These are phyloP conservation scores for Pythium monospermum DNA, from an alignment of 352 stramenopile genomes.

Conservation along the genomic window DNA sequence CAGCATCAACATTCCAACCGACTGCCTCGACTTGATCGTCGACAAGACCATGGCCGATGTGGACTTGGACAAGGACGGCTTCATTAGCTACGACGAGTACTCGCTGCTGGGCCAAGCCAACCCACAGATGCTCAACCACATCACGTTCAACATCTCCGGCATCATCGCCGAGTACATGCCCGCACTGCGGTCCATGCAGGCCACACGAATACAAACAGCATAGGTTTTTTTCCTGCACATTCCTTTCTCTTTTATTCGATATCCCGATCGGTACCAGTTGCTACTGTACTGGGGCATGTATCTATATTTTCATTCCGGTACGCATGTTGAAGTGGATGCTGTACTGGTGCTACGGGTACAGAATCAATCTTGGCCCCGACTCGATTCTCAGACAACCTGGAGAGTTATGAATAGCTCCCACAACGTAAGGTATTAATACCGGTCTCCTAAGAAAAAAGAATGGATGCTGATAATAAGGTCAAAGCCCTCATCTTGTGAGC, in stretches of 20 bases:
- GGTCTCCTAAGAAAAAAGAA: too few species aligned
- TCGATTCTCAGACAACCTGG: too few species aligned
- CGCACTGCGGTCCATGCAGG: conserved; percentile 43
- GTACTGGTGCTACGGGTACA: too few species aligned
- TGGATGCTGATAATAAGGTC: too few species aligned
- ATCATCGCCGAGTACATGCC: conserved; percentile 77
- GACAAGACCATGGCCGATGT: conserved; percentile 69
- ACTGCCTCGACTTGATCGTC: conserved; percentile 59
- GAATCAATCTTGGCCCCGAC: too few species aligned
- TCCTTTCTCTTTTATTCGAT: not conserved
- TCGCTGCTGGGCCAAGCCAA: conserved; percentile 47
- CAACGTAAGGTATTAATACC: too few species aligned
- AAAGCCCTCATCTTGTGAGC: too few species aligned
- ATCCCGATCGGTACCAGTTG: too few species aligned
- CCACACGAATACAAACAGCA: conserved; percentile 25
- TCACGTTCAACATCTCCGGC: conserved; percentile 76
- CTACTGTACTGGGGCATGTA: too few species aligned
- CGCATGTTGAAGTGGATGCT: conserved; percentile 8
- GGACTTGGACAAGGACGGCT: conserved; percentile 57
- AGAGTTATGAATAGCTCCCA: too few species aligned
- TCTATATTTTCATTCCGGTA: not conserved
- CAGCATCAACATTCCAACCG: conserved; percentile 63
- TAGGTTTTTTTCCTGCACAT: too few species aligned
- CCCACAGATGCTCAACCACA: conserved; percentile 74
- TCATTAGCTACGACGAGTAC: conserved; percentile 79